A percentile compares a stretch with the other conserved stretches of the same genome.
phyloP scores from a whole-genome alignment of 2,329 filamentous ascomycete species.

The Colletotrichum sp. region DNA sequence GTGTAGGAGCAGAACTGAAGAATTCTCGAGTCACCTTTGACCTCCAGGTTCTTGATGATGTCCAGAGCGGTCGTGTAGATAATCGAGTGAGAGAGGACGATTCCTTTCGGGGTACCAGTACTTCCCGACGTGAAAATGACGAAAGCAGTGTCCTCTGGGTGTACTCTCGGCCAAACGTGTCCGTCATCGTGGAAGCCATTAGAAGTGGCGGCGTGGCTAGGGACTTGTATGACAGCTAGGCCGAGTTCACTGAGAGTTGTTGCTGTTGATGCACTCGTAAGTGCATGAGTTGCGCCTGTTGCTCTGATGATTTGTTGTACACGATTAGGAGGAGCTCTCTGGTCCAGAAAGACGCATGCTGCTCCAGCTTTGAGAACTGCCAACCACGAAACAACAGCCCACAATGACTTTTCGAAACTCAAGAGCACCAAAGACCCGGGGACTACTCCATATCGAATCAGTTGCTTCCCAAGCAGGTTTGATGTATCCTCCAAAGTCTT shows the following conservation, averaged over 20 bases:
- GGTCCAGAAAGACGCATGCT: slow-evolving; percentile 24
- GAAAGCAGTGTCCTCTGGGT: neutral
- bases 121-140: slow-evolving; percentile 61
- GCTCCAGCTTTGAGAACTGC: slow-evolving; percentile 31
- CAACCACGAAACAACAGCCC: slow-evolving; percentile 24
- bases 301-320: neutral
- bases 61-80: slow-evolving; percentile 25
- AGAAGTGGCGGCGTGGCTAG: neutral
- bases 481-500: slow-evolving; percentile 3
- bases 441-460: slow-evolving; percentile 24
- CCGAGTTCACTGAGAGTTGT: neutral
- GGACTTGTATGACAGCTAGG: neutral
- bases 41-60: neutral
- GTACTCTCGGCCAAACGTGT: neutral
- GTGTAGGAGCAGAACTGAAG: slow-evolving; percentile 57
- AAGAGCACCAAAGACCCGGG: slow-evolving; percentile 36
- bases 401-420: slow-evolving; percentile 27
- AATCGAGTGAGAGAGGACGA: slow-evolving; percentile 37
- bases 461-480: neutral
- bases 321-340: neutral
- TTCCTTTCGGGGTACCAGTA: slow-evolving; percentile 59
- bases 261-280: neutral
- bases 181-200: neutral
- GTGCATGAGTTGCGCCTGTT: neutral
- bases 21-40: slow-evolving; percentile 19